A percentile compares a stretch with the other conserved stretches of the same genome.
These are phyloP conservation scores for Phytophthora sp. DNA, from an alignment of 352 stramenopile species.

Conservation along the genomic window DNA sequence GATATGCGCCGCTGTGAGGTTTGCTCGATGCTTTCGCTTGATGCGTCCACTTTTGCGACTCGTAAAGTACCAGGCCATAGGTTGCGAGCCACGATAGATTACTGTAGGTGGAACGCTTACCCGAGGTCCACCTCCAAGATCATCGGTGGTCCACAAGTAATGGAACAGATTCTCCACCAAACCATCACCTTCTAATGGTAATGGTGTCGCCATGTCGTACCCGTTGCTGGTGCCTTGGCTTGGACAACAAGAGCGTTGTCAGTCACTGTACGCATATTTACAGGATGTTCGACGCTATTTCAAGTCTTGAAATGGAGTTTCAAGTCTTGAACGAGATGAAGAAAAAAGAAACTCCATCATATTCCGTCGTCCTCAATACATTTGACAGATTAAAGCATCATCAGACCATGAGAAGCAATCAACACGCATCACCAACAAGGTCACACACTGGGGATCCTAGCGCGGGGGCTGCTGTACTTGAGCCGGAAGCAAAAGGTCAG, in stretches of 20 bases:
- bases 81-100: slow-evolving; percentile 93
- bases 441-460: slow-evolving; percentile 10
- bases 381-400: not conserved
- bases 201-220: slow-evolving; percentile 54
- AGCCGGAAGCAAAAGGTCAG: slow-evolving; percentile 60
- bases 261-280: slow-evolving; percentile 24
- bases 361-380: not conserved
- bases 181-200: slow-evolving; percentile 86
- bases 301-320: slow-evolving; percentile 28
- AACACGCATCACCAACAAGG: slow-evolving; percentile 25
- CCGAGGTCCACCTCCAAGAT: slow-evolving; percentile 84
- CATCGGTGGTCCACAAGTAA: slow-evolving; percentile 92
- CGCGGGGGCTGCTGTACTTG: not conserved
- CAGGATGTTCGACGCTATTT: slow-evolving; percentile 31
- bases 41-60: slow-evolving; percentile 79
- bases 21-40: slow-evolving; percentile 93
- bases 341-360: no score
- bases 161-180: slow-evolving; percentile 91
- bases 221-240: not conserved
- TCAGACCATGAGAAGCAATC: slow-evolving; percentile 33
- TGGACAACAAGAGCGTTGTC: slow-evolving; percentile 7
- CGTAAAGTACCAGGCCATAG: slow-evolving; percentile 96
- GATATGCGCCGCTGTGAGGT: slow-evolving; percentile 92
- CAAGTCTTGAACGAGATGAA: slow-evolving; percentile 11
- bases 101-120: slow-evolving; percentile 95